A percentile compares a stretch with the other conserved stretches of the same genome.
Evolutionary conservation across 2,329 filamentous ascomycete genomes (phyloP).

Genomic region (Cladosporium sp.): DNA sequence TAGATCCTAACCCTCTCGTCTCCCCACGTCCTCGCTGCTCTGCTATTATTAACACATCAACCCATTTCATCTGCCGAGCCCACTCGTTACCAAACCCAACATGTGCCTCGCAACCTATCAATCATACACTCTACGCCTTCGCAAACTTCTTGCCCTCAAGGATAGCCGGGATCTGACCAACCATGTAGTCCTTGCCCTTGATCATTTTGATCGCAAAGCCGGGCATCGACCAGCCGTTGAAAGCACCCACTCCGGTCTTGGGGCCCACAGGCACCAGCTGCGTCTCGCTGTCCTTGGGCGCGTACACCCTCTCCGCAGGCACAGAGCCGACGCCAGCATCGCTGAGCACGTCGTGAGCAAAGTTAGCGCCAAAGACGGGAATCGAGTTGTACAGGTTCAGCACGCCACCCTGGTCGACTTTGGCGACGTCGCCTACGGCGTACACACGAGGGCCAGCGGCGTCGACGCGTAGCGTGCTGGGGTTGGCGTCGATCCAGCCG

Average conservation of each 20-base stretch:
- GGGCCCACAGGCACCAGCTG: slow-evolving; percentile 33
- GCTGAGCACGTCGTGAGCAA: slow-evolving; percentile 49
- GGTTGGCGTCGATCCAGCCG: slow-evolving; percentile 53
- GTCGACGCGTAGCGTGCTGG: slow-evolving; percentile 47
- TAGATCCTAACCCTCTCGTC: not conserved
- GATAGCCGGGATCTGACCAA: slow-evolving; percentile 29
- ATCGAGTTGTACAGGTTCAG: slow-evolving; percentile 43
- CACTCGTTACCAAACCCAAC: not conserved
- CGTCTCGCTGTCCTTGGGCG: slow-evolving; percentile 34
- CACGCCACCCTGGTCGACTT: slow-evolving; percentile 44
- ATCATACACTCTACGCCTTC: slow-evolving; percentile 22
- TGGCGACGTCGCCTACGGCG: slow-evolving; percentile 49
- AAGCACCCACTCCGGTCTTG: slow-evolving; percentile 39
- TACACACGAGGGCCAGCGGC: slow-evolving; percentile 49
- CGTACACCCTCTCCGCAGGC: slow-evolving; percentile 31
- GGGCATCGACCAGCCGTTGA: slow-evolving; percentile 37
- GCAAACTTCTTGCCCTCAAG: slow-evolving; percentile 32
- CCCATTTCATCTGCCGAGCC: not conserved
- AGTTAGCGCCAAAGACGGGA: slow-evolving; percentile 45
- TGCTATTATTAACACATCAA: not conserved
- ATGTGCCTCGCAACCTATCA: not conserved
- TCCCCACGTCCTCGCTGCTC: not conserved
- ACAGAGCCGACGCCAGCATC: slow-evolving; percentile 29
- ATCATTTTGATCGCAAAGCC: slow-evolving; percentile 36
- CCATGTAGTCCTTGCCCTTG: slow-evolving; percentile 41